Conservation (phyloP, 192 early-diverging fungal genomes). For the Coemansia sp. region DNA sequence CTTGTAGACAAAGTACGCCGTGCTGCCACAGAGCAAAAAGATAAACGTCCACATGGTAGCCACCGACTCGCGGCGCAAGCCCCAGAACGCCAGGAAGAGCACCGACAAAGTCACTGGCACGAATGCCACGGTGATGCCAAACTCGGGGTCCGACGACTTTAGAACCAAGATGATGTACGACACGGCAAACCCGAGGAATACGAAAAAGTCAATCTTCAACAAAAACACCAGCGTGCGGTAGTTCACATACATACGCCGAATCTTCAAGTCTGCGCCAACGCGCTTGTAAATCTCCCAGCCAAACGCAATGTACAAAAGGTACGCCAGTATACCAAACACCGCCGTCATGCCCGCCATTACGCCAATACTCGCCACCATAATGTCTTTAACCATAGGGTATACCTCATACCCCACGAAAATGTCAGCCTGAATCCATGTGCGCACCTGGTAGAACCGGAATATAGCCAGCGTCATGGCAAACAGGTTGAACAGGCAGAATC, state of each 20-base stretch:
- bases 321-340: constrained; percentile 43
- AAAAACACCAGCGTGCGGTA: constrained; percentile 56
- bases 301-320: constrained; percentile 56
- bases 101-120: constrained; percentile 50
- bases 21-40: constrained; percentile 42
- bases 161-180: constrained; percentile 65
- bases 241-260: constrained; percentile 57
- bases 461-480: constrained; percentile 53
- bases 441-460: constrained; percentile 54
- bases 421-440: constrained; percentile 28
- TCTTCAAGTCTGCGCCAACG: constrained; percentile 58
- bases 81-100: constrained; percentile 53
- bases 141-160: constrained; percentile 53
- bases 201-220: constrained; percentile 57
- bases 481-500: constrained; percentile 52
- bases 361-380: constrained; percentile 42
- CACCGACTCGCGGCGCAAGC: constrained; percentile 44
- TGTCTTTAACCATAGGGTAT: constrained; percentile 19
- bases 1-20: constrained; percentile 57
- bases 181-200: constrained; percentile 55
- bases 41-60: constrained; percentile 47
- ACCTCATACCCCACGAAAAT: constrained; percentile 19
- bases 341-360: constrained; percentile 38
- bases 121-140: constrained; percentile 50
- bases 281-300: constrained; percentile 62